Evolutionary conservation across 1,284 basidiomycete species (phyloP).

Genomic region (Hymenochaete sp.): DNA sequence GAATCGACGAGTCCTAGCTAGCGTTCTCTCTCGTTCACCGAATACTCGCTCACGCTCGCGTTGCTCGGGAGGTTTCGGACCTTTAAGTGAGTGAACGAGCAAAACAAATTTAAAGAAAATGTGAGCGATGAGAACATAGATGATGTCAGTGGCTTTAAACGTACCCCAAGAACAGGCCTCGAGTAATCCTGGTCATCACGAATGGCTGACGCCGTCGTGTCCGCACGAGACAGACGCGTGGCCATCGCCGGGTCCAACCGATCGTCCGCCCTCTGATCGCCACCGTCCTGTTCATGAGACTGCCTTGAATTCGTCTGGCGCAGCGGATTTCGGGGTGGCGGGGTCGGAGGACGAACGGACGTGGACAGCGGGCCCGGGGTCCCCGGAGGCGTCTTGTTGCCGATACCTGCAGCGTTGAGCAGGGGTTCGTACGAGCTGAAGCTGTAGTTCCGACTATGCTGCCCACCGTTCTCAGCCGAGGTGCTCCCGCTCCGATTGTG

Average conservation of each 20-base stretch:
- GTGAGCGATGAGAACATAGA: neutral
- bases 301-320: constrained; percentile 17
- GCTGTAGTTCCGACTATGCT: constrained; percentile 33
- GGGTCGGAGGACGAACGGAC: constrained; percentile 23
- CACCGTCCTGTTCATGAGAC: constrained; percentile 20
- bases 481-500: constrained; percentile 31
- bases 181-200: constrained; percentile 50
- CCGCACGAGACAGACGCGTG: constrained; percentile 29
- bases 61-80: constrained; percentile 21
- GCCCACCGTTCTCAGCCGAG: constrained; percentile 23
- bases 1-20: neutral
- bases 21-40: constrained; percentile 20
- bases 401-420: constrained; percentile 32
- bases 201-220: constrained; percentile 28
- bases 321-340: constrained; percentile 39
- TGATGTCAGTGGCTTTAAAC: constrained; percentile 19
- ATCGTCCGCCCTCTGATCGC: constrained; percentile 27
- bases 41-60: constrained; percentile 33
- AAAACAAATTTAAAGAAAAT: constrained; percentile 17
- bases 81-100: constrained; percentile 7
- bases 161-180: constrained; percentile 48
- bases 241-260: constrained; percentile 38
- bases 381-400: constrained; percentile 21
- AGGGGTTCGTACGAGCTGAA: constrained; percentile 59
- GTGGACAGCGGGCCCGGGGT: constrained; percentile 15